These are phyloP conservation scores for Chrysanthemum lavandulifolium DNA, from an alignment of 129 eudicot species.

Conservation along the genomic window DNA sequence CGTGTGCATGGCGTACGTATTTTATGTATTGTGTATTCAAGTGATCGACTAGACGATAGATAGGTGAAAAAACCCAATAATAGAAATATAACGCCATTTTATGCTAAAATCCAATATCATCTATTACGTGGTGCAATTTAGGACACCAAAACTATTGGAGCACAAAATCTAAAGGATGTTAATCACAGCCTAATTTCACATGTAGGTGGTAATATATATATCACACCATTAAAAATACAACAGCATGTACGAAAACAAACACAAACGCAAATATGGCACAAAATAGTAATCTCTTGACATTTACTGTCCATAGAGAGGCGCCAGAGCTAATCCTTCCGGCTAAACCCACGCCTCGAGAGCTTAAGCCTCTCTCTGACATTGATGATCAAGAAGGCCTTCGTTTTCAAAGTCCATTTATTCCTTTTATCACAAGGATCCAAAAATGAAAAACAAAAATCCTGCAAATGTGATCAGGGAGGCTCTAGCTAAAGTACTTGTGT, in stretches of 20 bases:
- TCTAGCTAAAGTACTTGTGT: neutral
- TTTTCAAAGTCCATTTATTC: neutral
- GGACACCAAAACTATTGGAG: too few species aligned
- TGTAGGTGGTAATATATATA: too few species aligned
- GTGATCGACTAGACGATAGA: too few species aligned
- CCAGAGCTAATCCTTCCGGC: conserved; percentile 29
- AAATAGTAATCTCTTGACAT: neutral
- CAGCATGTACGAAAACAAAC: neutral
- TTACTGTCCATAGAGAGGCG: neutral
- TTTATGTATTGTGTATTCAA: too few species aligned
- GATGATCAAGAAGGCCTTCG: conserved; percentile 44
- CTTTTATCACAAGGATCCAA: neutral
- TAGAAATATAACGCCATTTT: too few species aligned
- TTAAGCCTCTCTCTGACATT: conserved; percentile 36
- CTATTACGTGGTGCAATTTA: too few species aligned
- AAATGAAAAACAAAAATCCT: conserved; percentile 19
- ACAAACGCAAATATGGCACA: neutral
- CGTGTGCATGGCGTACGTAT: too few species aligned
- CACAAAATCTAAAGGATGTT: too few species aligned
- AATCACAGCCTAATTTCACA: too few species aligned
- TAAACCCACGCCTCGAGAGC: conserved; percentile 35
- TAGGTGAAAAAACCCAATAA: too few species aligned
- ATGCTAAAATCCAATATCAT: too few species aligned
- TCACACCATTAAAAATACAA: too few species aligned
- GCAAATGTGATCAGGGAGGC: neutral